Evolutionary conservation across 805 yeast genomes (phyloP), one percentile per base, ranked within the genome.

Genomic region (Myxozyma melibiosi): DNA sequence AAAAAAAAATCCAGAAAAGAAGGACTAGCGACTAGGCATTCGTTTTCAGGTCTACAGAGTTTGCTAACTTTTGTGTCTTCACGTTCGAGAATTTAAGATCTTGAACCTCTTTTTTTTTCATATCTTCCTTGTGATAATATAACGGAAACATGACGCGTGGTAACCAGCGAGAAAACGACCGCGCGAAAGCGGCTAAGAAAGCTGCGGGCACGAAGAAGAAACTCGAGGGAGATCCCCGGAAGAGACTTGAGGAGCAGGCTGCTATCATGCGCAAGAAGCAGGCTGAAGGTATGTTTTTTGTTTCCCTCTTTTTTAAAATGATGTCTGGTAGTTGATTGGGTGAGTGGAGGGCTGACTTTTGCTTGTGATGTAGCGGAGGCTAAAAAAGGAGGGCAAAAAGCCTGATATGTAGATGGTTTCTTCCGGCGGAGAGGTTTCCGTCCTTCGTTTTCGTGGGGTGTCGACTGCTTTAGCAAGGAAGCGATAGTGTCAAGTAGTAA

Each of bases 101-200:
- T 30, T 11, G 33, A 30, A 30, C 11, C 9, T 30, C 11, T 30
- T 30, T 6, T 30, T 30, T 30, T 30, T 6, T 30, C 33, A 30
- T 30, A 30, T 30, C 11, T 30, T 30, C 33, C 33, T 7, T 30
- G 22, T 13, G 1, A 18, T 20, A 41, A 41, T 24, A 24, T 5
- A 24, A 45, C 16, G 20, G 20, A 16, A 51, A 11, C 31, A 60
- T 60, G 64, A 60, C 96, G 51, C 82, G 99, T 77, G 99, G 99
- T 31, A 94, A 92, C 73, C 98, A 94, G 75, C 82, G 99, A 73
- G 99, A 92, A 39, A 80, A 88, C 66, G 97, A 97, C 31, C 82
- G 99, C 70, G 88, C 84, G 59, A 92, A 88, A 76, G 89, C 88
- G 74, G 71, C 76, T 71, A 94, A 92, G 77, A 92, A 92, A 73